Evolutionary conservation across 768 basidiomycete species (phyloP), one percentile per base, ranked within the genome.

Genomic region (Mrakia gelida): DNA sequence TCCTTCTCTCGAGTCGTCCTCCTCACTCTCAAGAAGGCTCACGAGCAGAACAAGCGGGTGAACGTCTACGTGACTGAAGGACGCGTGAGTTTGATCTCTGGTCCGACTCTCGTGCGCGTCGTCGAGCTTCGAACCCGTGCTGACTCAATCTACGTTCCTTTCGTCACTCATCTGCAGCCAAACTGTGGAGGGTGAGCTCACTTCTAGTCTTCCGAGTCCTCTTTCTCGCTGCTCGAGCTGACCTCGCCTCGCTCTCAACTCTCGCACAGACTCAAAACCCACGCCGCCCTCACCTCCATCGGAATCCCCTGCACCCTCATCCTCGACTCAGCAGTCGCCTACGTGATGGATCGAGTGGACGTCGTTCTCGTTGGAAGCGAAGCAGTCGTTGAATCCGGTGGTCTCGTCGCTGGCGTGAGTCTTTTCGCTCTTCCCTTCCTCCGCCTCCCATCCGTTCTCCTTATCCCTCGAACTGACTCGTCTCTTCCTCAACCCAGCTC

Each of bases 281-380:
- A 92, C 82, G 90, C 94, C 81, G 88, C 90, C 73, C 87, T 98
- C 70, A 91, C 91, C 30, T 90, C 91, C 56, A 92, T 90, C n/a
- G 95, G 95, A 15, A 92, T 99, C 77, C 95, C 95, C 18, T 94
- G 93, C 85, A 94, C 92, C 23, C 91, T 98, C 75, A 91, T 99
- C 16, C 89, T 98, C 78, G 97, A 99, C 85, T 94, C 94, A 21
- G 95, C 96, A 1, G 95, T 98, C 6, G 94, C 94, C 56, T 98
- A 98, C 86, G 90, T 93, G 81, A 98, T 99, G 92, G 93, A 96
- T 80, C 91, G 92, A 81, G 94, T 96, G 28, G 93, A 96, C 84
- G 92, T 96, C 84, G 92, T 96, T 71, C 88, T 99, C 70, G 95
- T 98, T 59, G 97, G 97, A 45, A 95, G 95, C 59, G 97, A 99